Conservation (phyloP, 2,329 filamentous ascomycete species). For the Cercospora sp. region DNA sequence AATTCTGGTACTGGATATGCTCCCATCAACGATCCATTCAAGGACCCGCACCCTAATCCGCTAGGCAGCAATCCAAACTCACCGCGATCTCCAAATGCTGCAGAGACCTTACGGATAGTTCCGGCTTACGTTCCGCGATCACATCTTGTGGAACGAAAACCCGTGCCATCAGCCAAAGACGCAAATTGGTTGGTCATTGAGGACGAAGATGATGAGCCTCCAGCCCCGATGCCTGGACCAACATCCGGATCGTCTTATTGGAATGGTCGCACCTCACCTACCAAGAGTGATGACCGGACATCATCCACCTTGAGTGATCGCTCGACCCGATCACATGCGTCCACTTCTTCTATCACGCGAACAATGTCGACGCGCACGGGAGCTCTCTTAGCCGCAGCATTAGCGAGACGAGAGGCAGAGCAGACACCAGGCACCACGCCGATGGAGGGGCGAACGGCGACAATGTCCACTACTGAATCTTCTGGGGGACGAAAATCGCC, state of each 20-base stretch:
- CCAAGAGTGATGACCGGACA: slow-evolving; percentile 58
- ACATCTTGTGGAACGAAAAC: slow-evolving; percentile 20
- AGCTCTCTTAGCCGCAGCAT: slow-evolving; percentile 40
- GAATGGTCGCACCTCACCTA: slow-evolving; percentile 48
- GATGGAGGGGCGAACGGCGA: slow-evolving; percentile 31
- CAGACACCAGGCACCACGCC: slow-evolving; percentile 17
- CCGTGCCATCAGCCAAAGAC: slow-evolving; percentile 25
- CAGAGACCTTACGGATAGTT: slow-evolving; percentile 33
- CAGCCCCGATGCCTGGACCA: background rate
- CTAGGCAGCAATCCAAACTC: slow-evolving; percentile 40
- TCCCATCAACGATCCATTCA: slow-evolving; percentile 42
- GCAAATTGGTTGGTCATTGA: slow-evolving; percentile 36
- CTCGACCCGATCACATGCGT: slow-evolving; percentile 49
- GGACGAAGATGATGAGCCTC: slow-evolving; percentile 18
- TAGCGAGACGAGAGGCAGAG: slow-evolving; percentile 22
- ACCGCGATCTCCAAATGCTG: slow-evolving; percentile 23
- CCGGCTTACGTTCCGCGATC: slow-evolving; percentile 29
- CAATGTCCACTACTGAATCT: slow-evolving; percentile 26
- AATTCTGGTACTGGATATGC: slow-evolving; percentile 14
- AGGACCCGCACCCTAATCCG: slow-evolving; percentile 42
- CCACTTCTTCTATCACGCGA: slow-evolving; percentile 46
- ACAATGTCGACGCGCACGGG: slow-evolving; percentile 50
- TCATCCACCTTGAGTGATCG: slow-evolving; percentile 58
- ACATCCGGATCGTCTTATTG: slow-evolving; percentile 11
- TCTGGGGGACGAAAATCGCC: slow-evolving; percentile 42